Conservation (phyloP, 768 basidiomycete species). For the Macrolepiota fuliginosa region DNA sequence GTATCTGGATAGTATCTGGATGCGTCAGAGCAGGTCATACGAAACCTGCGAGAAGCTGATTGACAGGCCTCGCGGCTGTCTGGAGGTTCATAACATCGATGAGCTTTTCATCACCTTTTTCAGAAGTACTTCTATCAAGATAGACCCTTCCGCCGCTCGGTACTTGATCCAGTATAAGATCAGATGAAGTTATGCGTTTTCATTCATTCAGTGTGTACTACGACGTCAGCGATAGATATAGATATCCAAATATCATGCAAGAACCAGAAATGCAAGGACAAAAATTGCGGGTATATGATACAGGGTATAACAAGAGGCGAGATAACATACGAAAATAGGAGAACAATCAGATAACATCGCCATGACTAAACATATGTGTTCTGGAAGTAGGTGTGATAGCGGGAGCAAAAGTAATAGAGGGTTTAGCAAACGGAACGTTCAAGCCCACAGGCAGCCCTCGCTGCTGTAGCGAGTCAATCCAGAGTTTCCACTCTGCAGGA, state of each 20-base stretch:
- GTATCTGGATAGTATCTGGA: not conserved
- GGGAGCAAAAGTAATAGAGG: conserved; percentile 6
- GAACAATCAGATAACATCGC: conserved; percentile 1
- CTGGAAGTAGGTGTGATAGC: not conserved
- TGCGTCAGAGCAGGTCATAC: not conserved
- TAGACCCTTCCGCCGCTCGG: not conserved
- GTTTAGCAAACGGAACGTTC: conserved; percentile 12
- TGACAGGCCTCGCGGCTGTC: not conserved
- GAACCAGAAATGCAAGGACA: not conserved
- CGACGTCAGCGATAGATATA: conserved; percentile 1
- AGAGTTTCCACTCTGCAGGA: conserved; percentile 12
- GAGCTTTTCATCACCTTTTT: not conserved
- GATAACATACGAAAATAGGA: no score
- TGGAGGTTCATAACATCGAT: not conserved
- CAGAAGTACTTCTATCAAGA: conserved; percentile 4
- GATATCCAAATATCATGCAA: not conserved
- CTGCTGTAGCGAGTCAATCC: conserved; percentile 11
- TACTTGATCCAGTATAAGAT: not conserved
- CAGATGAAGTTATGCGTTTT: not conserved
- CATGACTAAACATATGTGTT: not conserved
- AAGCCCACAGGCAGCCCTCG: conserved; percentile 9
- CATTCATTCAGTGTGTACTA: not conserved
- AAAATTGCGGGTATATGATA: not conserved
- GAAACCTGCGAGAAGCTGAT: not conserved
- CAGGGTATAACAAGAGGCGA: conserved; percentile 1